A percentile compares a stretch with the other conserved stretches of the same genome.
These are phyloP conservation scores for Atalantia buxifolia DNA, from an alignment of 345 rosid genomes.

Conservation along the genomic window DNA sequence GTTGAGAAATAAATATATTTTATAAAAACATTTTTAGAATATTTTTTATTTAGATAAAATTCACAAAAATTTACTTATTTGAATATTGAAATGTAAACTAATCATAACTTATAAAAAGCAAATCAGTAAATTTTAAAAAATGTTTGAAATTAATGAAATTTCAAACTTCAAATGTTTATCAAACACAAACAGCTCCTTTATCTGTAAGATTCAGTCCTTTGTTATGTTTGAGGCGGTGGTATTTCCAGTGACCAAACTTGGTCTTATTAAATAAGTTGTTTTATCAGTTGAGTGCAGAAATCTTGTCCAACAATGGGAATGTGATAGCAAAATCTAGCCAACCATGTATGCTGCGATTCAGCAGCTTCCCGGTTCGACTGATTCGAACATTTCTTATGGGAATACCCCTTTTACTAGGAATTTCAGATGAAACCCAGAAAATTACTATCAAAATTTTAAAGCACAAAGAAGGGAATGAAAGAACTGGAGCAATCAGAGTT, in stretches of 20 bases:
- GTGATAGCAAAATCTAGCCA: constrained; percentile 57
- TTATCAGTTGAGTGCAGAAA: constrained; percentile 62
- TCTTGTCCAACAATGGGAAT: constrained; percentile 42
- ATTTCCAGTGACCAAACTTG: too few species aligned
- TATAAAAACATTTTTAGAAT: too few species aligned
- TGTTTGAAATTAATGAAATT: too few species aligned
- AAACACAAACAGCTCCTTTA: too few species aligned
- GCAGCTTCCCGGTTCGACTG: constrained; percentile 65
- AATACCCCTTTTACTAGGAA: constrained; percentile 55
- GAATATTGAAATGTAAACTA: too few species aligned
- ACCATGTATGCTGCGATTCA: constrained; percentile 65
- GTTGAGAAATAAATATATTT: too few species aligned
- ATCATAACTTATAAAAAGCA: too few species aligned
- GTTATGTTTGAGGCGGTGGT: neutral
- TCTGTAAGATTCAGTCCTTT: too few species aligned
- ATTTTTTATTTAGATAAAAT: too few species aligned
- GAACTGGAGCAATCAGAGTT: constrained; percentile 51
- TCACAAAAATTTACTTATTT: too few species aligned
- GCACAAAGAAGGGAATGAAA: constrained; percentile 58
- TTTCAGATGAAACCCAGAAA: constrained; percentile 66
- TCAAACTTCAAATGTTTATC: too few species aligned
- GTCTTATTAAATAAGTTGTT: neutral
- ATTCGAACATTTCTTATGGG: constrained; percentile 49
- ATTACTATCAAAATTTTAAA: constrained; percentile 35
- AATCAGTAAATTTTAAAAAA: too few species aligned